Evolutionary conservation across 805 yeast genomes (phyloP).

Genomic region (Teunomyces stri): DNA sequence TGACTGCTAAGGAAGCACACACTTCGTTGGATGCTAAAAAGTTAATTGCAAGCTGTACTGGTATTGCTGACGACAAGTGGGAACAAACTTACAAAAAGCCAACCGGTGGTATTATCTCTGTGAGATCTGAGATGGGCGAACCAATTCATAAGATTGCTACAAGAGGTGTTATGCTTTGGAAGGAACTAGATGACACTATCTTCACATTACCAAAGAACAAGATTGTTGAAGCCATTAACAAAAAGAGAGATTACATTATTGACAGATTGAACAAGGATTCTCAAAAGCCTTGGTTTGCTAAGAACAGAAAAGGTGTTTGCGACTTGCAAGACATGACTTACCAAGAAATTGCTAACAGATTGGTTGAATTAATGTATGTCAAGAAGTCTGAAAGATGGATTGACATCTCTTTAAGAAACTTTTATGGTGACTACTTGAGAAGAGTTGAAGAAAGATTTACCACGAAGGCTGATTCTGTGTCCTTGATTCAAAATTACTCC

Average conservation of each 20-base stretch:
- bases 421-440: slow-evolving; percentile 81
- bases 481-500: slow-evolving; percentile 71
- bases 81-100: slow-evolving; percentile 91
- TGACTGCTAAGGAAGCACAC: slow-evolving; percentile 95
- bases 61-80: slow-evolving; percentile 89
- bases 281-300: slow-evolving; percentile 98
- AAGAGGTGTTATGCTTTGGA: slow-evolving; percentile 96
- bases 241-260: slow-evolving; percentile 86
- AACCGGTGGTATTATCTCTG: slow-evolving; percentile 96
- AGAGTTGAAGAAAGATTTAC: slow-evolving; percentile 97
- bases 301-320: slow-evolving; percentile 71
- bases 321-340: slow-evolving; percentile 96
- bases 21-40: slow-evolving; percentile 92
- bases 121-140: slow-evolving; percentile 98
- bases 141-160: slow-evolving; percentile 99
- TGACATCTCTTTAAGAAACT: slow-evolving; percentile 79
- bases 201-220: slow-evolving; percentile 89
- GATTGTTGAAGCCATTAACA: slow-evolving; percentile 72
- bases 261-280: slow-evolving; percentile 84
- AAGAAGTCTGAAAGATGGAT: slow-evolving; percentile 81
- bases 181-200: slow-evolving; percentile 91
- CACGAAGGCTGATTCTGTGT: slow-evolving; percentile 45
- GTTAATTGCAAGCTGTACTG: slow-evolving; percentile 86
- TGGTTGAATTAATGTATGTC: slow-evolving; percentile 86
- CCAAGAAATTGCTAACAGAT: slow-evolving; percentile 81